Base-by-base conservation (phyloP, 768 basidiomycete species). In the Leccinum disarticulatum region DNA sequence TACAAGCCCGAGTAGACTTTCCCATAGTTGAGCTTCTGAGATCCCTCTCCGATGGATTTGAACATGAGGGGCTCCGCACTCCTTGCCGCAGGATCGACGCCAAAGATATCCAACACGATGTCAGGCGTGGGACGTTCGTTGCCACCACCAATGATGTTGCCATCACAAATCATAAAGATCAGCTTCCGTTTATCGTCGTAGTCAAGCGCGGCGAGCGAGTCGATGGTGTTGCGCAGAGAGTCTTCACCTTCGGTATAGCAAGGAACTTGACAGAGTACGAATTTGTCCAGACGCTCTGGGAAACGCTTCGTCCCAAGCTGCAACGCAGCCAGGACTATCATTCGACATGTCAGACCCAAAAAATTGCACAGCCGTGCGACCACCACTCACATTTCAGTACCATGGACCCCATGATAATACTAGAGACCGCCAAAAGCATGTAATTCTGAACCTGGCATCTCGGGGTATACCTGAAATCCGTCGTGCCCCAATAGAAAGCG, bases 211-310 rank as follows among this genome's bases (percentile, higher is more conserved):
- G 86, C 83, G 36, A 88, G 77, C 3, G 86, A 87, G 69, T 87
- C 87, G 61, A 88, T 83, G n/a, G 86, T 88, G 35, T 78, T 76
- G 36, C 87, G 84, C 28, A 88, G 74, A 1, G 85, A 86, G 51
- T 88, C 86, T 65, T 88, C 86, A 61, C 87, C 85, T 70, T 88
- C 86, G 1, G 86, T 88, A 63, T 88, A 88, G 70, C 86, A 87
- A 35, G 86, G 86, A 6, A 86, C 82, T 68, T 87, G 84, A 64
- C 85, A 87, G 56, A 87, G 74, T 58, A 88, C 80, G 61, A 88
- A 88, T 70, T 88, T 88, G 70, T 88, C 86, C 63, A 85, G 71
- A 70, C 85, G 78, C 70, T 88, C 87, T 3, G 86, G 86, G 64
- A 76, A 80, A 31, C 86, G 79, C 70, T 87, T 87, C 6, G 78